Percentiles rank a stretch among this genome's conserved stretches.
Evolutionary conservation across 345 rosid species (phyloP).

Genomic region (Schrenkiella parvula): DNA sequence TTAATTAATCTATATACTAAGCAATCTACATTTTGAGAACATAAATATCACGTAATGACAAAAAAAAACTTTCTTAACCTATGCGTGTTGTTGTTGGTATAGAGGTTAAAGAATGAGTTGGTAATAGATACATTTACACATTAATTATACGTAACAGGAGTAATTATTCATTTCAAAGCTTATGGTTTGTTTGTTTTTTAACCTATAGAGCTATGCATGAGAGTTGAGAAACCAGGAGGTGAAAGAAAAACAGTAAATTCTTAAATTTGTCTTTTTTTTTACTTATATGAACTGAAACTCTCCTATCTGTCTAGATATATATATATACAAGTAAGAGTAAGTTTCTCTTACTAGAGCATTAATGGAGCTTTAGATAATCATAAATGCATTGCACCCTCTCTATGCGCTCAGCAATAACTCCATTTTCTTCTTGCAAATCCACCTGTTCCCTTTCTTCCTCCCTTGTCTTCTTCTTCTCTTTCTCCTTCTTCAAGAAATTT

Average conservation of each 20-base stretch:
- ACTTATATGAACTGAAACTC: constrained; percentile 13
- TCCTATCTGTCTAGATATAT: background rate
- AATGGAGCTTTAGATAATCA: constrained; percentile 41
- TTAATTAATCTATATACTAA: constrained; percentile 3
- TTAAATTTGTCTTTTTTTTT: background rate
- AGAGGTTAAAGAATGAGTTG: constrained; percentile 15
- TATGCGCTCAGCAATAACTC: constrained; percentile 71
- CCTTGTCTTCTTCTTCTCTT: constrained; percentile 13
- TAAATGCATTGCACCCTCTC: constrained; percentile 84
- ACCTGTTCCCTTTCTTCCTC: constrained; percentile 31
- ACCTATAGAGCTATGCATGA: background rate
- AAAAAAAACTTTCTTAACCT: background rate
- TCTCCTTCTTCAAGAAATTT: constrained; percentile 9
- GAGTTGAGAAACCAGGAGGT: constrained; percentile 13
- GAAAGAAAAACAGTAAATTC: constrained; percentile 22
- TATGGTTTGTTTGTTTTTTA: background rate
- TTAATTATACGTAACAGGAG: background rate
- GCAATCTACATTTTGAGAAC: background rate
- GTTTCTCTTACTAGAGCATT: constrained; percentile 33
- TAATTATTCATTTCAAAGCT: background rate
- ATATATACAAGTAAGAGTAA: background rate
- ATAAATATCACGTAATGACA: background rate
- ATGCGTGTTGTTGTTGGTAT: background rate
- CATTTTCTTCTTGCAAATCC: constrained; percentile 30
- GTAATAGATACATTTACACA: background rate